Conservation (phyloP, 1,284 basidiomycete genomes). For the Ceratobasidium sp. region DNA sequence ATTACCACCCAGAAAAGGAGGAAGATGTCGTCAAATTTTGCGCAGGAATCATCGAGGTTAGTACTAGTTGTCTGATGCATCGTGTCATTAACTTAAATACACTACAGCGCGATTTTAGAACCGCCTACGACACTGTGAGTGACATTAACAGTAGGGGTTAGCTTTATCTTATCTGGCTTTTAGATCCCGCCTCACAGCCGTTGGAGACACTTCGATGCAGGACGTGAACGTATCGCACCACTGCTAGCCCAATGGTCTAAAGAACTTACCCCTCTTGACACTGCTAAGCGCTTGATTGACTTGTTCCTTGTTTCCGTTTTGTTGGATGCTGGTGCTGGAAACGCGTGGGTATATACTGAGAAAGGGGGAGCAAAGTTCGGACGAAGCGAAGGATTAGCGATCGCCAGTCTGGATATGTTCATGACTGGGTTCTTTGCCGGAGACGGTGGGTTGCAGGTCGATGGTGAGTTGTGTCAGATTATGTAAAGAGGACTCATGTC, state of each 20-base stretch:
- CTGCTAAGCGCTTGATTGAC: constrained; percentile 83
- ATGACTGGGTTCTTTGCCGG: constrained; percentile 83
- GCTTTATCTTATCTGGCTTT: not conserved
- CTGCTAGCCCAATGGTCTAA: constrained; percentile 70
- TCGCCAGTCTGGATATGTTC: constrained; percentile 94
- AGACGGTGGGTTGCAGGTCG: constrained; percentile 72
- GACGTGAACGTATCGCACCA: constrained; percentile 73
- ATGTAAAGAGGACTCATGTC: not conserved
- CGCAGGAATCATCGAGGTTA: constrained; percentile 80
- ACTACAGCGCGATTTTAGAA: constrained; percentile 83
- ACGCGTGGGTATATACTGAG: constrained; percentile 84
- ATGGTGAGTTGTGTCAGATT: constrained; percentile 68
- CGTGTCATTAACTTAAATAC: not conserved
- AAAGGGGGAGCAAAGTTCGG: constrained; percentile 71
- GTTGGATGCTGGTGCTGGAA: constrained; percentile 94
- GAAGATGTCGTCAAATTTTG: constrained; percentile 84
- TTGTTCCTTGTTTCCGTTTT: constrained; percentile 94
- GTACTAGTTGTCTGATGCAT: not conserved
- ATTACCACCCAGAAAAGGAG: constrained; percentile 84
- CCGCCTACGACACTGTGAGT: constrained; percentile 71
- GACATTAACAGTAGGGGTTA: not conserved
- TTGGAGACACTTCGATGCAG: constrained; percentile 86
- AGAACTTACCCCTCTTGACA: constrained; percentile 67
- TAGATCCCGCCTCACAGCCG: constrained; percentile 92
- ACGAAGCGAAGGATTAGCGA: constrained; percentile 91